Evolutionary conservation across 1,139 yeast species (phyloP), one percentile per base, ranked within the genome.

Genomic region (Hemisphaericaspora lyxosophila): DNA sequence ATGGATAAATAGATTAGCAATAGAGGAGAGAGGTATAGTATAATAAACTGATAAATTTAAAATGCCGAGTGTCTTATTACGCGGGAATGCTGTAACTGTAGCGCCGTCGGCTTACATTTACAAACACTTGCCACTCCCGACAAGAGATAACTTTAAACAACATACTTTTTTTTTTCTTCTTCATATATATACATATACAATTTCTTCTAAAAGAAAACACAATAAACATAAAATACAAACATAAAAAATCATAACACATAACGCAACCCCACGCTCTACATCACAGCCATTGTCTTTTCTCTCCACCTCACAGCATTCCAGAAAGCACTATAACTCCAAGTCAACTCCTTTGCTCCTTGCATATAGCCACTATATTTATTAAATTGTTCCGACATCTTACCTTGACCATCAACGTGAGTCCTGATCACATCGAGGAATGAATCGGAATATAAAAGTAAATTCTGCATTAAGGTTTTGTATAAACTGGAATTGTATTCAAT

Each of bases 311-410:
- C 64, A 3, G 92, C 79, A 48, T 78, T 75, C 82, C 86, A 83
- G 39, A 85, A 78, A 2, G 95, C 77, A 29, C 90, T 80, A 58
- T 87, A 87, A 47, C 95, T 84, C 98, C 98, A 92, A 5, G 97
- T 89, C 53, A 92, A 75, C 49, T 86, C 78, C 40, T 67, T 63
- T 0, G 97, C 97, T 3, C 98, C 98, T 60, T 82, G 85, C 84
- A 88, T 80, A 57, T 60, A 87, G 0, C 98, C 98, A 31, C 74
- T 78, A 50, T 80, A 75, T 52, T 78, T 79, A 63, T 85, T 87
- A 59, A 87, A 86, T 55, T 92, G 97, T 59, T 92, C 98, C 52
- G 90, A 82, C 80, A 90, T 80, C 35, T 76, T 76, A 5, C 96
- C 96, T n/a, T 76, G 71, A 25, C 63, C 61, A 50, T 81, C 86